Percentiles rank a stretch among this genome's conserved stretches.
These are phyloP conservation scores for Hygrophorus russula DNA, from an alignment of 768 basidiomycete genomes.

Conservation along the genomic window DNA sequence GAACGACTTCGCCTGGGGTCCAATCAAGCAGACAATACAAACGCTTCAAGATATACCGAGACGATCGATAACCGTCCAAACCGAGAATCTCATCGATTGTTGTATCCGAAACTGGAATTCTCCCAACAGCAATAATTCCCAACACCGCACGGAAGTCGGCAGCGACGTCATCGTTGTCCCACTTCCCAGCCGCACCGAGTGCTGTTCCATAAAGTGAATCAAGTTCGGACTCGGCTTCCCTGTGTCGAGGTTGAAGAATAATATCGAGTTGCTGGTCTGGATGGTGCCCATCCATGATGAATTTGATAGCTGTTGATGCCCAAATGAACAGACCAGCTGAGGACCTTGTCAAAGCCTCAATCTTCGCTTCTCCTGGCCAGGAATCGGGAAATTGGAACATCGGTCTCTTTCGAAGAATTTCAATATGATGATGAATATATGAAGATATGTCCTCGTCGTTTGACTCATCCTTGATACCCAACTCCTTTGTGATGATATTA, in stretches of 20 bases:
- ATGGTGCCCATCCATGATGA: constrained; percentile 9
- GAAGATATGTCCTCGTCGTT: constrained; percentile 4
- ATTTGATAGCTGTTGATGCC: constrained; percentile 13
- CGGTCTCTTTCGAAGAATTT: neutral
- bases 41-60: neutral
- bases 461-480: neutral
- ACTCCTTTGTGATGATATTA: neutral
- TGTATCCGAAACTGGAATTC: neutral
- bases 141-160: neutral
- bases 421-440: constrained; percentile 1
- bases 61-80: neutral
- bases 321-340: constrained; percentile 15
- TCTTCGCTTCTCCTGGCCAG: constrained; percentile 11
- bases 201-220: neutral
- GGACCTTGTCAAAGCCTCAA: constrained; percentile 2
- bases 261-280: constrained; percentile 4
- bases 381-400: neutral
- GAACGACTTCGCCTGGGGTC: neutral
- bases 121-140: neutral
- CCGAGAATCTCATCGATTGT: constrained; percentile 2
- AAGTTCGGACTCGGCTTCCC: neutral
- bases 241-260: neutral
- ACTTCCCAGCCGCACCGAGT: neutral
- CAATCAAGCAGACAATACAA: neutral
- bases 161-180: neutral